Conservation (phyloP, 371 early-diverging fungal species). For the Mortierella sp. region DNA sequence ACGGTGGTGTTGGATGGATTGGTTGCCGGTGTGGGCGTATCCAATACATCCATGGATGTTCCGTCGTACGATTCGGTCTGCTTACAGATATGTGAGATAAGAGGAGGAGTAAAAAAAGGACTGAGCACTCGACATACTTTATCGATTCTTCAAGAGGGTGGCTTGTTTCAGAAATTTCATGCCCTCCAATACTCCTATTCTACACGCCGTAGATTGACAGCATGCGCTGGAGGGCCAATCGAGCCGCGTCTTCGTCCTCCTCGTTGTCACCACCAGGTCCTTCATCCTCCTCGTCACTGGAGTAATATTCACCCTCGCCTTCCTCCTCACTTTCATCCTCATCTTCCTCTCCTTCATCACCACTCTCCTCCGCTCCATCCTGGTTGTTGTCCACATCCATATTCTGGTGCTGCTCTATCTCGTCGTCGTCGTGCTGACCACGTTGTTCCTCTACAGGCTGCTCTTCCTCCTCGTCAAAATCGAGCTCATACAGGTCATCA, state of each 20-base stretch:
- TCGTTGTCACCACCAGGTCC: constrained; percentile 20
- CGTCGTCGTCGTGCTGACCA: constrained; percentile 4
- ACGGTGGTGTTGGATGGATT: not conserved
- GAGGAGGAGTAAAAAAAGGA: not conserved
- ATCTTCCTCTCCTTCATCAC: not conserved
- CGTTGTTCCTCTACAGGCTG: not conserved
- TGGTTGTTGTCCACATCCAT: not conserved
- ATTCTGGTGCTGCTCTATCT: constrained; percentile 6
- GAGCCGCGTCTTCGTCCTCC: constrained; percentile 33
- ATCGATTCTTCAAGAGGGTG: not conserved
- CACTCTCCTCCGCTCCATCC: not conserved
- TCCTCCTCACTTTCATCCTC: not conserved
- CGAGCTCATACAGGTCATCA: constrained; percentile 1
- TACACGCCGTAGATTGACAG: constrained; percentile 25
- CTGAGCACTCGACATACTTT: constrained; percentile 13
- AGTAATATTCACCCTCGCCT: constrained; percentile 9
- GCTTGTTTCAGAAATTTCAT: constrained; percentile 18
- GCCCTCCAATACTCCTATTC: constrained; percentile 75
- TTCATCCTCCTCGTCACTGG: constrained; percentile 18
- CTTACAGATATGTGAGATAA: not conserved
- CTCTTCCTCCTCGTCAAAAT: not conserved
- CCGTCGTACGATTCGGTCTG: not conserved
- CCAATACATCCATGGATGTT: not conserved
- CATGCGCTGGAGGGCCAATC: constrained; percentile 33
- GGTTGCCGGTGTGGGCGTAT: too few relatives aligned